A percentile compares a stretch with the other conserved stretches of the same genome.
These are phyloP conservation scores for Phytopythium kandeliae DNA, from an alignment of 352 stramenopile species.

Conservation along the genomic window DNA sequence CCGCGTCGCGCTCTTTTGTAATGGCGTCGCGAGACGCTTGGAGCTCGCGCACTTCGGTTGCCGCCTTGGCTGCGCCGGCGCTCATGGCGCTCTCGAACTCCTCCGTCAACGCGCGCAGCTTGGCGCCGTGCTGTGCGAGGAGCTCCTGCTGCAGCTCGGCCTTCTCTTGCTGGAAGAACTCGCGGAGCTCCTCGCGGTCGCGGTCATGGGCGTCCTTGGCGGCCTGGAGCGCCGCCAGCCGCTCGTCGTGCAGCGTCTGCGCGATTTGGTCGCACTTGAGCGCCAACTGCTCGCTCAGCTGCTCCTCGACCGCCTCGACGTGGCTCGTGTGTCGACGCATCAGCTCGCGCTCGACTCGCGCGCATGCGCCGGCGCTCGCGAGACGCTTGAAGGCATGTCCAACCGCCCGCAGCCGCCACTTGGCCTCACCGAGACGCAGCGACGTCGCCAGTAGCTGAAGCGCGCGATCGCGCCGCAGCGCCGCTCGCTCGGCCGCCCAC, in stretches of 20 bases:
- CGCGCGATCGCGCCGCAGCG: conserved; percentile 23
- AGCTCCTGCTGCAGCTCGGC: conserved; percentile 50
- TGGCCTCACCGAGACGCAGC: conserved; percentile 12
- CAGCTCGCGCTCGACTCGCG: not conserved
- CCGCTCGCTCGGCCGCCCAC: conserved; percentile 21
- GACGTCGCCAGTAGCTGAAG: conserved; percentile 17
- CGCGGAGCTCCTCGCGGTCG: conserved; percentile 46
- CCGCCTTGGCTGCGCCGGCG: not conserved
- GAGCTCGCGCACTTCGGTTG: not conserved
- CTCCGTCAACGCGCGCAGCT: conserved; percentile 26
- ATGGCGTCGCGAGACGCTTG: not conserved
- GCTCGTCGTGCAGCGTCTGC: conserved; percentile 42
- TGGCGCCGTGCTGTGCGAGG: conserved; percentile 11
- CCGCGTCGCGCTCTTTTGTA: not conserved
- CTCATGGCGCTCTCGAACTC: conserved; percentile 5
- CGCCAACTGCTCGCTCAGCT: conserved; percentile 36
- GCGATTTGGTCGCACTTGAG: conserved; percentile 57
- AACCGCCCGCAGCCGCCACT: conserved; percentile 16
- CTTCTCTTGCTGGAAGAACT: conserved; percentile 55
- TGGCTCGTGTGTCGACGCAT: conserved; percentile 11
- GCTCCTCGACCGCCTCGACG: conserved; percentile 32
- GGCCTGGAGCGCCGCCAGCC: conserved; percentile 29
- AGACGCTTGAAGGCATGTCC: conserved; percentile 17
- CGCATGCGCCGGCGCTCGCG: conserved; percentile 1
- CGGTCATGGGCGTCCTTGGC: conserved; percentile 37